phyloP scores from a whole-genome alignment of 768 basidiomycete species.

The Phylloporus arenicola region DNA sequence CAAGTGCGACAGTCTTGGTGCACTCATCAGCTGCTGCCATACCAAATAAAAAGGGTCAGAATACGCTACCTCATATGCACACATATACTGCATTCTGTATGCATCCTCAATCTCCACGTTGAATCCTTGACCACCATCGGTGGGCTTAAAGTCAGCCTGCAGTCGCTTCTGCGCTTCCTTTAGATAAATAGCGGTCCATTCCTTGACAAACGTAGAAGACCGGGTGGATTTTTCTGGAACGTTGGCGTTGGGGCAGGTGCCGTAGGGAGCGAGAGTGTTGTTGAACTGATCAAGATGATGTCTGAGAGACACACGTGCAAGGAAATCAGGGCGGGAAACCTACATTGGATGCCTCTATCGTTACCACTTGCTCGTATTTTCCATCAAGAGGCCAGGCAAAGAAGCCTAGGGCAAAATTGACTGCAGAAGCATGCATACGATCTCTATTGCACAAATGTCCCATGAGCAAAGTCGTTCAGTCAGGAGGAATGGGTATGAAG shows the following conservation, averaged over 20 bases:
- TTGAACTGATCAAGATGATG: conserved; percentile 47
- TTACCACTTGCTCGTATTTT: conserved; percentile 73
- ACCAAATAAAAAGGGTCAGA: neutral
- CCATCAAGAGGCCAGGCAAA: conserved; percentile 69
- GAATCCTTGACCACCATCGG: conserved; percentile 39
- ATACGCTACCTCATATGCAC: conserved; percentile 68
- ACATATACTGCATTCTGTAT: conserved; percentile 75
- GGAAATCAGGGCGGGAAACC: conserved; percentile 22
- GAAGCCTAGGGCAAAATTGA: conserved; percentile 70
- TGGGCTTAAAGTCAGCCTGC: conserved; percentile 40
- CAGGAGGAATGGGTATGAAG: too few relatives aligned
- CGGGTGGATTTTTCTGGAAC: conserved; percentile 46
- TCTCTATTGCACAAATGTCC: conserved; percentile 39
- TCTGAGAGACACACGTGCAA: neutral
- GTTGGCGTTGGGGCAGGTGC: conserved; percentile 68
- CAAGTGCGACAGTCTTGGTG: conserved; percentile 77
- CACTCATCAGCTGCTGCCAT: neutral
- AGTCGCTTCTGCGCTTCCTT: conserved; percentile 58
- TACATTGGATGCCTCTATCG: conserved; percentile 59
- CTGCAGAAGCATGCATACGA: conserved; percentile 62
- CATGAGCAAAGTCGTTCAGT: neutral
- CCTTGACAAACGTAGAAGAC: conserved; percentile 47
- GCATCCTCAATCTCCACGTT: conserved; percentile 62
- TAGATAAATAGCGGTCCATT: conserved; percentile 75
- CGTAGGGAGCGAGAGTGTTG: conserved; percentile 82